phyloP scores from a whole-genome alignment of 2,329 filamentous ascomycete genomes.

The Phaeosphaeria sp. region DNA sequence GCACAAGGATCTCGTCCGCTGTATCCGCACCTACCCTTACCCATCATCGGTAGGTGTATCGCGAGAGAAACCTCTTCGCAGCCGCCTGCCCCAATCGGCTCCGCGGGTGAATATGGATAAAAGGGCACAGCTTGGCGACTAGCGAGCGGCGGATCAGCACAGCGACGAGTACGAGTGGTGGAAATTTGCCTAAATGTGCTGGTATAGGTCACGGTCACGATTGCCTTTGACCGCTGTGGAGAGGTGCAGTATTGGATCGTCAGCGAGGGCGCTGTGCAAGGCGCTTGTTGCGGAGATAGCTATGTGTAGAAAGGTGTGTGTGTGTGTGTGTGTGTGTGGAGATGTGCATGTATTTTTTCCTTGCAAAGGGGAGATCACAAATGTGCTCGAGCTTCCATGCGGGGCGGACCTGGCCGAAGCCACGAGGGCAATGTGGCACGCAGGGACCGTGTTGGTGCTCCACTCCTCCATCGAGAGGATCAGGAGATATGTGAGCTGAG shows the following conservation, averaged over 20 bases:
- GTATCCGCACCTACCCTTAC: neutral
- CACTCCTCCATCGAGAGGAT: neutral
- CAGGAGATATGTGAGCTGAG: neutral
- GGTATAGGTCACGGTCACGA: conserved; percentile 1
- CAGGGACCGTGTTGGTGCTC: neutral
- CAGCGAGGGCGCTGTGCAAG: neutral
- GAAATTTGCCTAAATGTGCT: conserved; percentile 35
- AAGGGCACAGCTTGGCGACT: conserved; percentile 12
- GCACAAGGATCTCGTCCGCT: neutral
- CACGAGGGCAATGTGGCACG: neutral
- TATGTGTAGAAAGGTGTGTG: neutral
- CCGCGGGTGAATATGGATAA: conserved; percentile 46
- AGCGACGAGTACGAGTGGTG: neutral
- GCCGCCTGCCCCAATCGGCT: conserved; percentile 5
- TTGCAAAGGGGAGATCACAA: neutral
- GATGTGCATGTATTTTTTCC: neutral
- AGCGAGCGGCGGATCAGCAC: neutral
- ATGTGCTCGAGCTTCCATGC: neutral
- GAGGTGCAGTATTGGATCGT: neutral
- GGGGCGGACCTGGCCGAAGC: conserved; percentile 2
- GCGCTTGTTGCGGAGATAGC: no score
- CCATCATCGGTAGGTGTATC: neutral
- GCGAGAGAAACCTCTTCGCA: neutral
- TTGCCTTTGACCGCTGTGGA: neutral
- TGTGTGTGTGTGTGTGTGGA: neutral